Evolutionary conservation across 805 yeast genomes (phyloP).

Genomic region (Kuraishia cidri): DNA sequence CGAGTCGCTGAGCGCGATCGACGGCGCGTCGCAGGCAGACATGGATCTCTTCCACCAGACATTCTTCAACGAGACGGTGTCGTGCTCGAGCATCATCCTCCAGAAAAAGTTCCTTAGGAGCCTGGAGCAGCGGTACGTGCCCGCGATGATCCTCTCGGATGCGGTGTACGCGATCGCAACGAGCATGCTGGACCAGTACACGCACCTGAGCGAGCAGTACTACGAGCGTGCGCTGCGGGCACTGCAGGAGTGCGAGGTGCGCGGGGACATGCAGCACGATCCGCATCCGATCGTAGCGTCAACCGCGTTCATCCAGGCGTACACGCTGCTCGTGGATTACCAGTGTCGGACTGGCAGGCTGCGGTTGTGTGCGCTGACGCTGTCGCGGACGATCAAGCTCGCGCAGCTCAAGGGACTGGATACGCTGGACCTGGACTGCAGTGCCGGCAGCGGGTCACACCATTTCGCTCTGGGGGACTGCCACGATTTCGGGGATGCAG

Average conservation of each 20-base stretch:
- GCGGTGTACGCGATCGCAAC: neutral
- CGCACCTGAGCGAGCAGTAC: neutral
- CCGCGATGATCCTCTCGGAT: neutral
- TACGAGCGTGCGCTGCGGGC: neutral
- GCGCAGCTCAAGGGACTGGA: neutral
- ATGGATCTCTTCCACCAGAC: neutral
- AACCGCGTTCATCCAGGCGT: conserved; percentile 1
- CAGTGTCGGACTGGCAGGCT: no score
- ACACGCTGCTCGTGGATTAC: neutral
- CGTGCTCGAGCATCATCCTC: neutral
- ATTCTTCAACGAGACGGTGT: neutral
- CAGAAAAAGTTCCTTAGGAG: neutral
- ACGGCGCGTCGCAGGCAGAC: no score
- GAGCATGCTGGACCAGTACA: neutral
- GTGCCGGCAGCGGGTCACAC: neutral
- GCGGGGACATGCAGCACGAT: neutral
- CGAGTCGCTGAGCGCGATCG: no score
- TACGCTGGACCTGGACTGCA: neutral
- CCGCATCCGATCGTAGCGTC: neutral
- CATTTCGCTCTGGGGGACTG: neutral
- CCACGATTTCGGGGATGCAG: no score
- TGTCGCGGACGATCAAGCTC: neutral
- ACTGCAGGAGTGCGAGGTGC: no score
- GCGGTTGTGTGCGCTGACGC: neutral
- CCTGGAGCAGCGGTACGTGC: neutral